Conservation (phyloP, 1,284 basidiomycete species). For the Takashimella koratensis region DNA sequence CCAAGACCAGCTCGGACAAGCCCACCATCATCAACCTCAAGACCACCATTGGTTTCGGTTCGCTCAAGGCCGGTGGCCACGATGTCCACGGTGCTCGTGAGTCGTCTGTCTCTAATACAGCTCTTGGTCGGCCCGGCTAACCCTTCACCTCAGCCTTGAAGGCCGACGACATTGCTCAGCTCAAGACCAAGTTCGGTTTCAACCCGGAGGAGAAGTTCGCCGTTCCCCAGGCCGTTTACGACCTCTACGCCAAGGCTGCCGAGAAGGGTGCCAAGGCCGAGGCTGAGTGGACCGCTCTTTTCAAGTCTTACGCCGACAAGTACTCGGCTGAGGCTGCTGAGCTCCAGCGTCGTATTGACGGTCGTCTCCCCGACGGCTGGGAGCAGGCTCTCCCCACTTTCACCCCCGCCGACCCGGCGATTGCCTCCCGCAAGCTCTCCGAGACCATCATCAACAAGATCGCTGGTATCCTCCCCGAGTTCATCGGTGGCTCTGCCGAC, state of each 20-base stretch:
- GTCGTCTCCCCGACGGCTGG: constrained; percentile 80
- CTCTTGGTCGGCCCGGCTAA: not conserved
- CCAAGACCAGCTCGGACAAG: constrained; percentile 70
- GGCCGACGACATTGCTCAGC: constrained; percentile 77
- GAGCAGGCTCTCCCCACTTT: constrained; percentile 75
- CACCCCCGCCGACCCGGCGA: constrained; percentile 72
- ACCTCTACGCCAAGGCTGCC: constrained; percentile 63
- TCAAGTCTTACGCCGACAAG: constrained; percentile 68
- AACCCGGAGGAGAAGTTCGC: constrained; percentile 74
- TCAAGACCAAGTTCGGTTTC: constrained; percentile 85
- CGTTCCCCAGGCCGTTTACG: constrained; percentile 71
- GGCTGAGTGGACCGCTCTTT: constrained; percentile 68
- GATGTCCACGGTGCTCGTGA: constrained; percentile 85
- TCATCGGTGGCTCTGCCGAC: constrained; percentile 87
- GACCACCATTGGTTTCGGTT: constrained; percentile 93
- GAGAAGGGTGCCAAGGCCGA: constrained; percentile 71
- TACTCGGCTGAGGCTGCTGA: constrained; percentile 82
- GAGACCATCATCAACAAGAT: constrained; percentile 82
- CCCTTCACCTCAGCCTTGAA: constrained; percentile 64
- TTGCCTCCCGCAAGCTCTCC: constrained; percentile 88
- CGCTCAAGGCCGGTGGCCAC: constrained; percentile 85
- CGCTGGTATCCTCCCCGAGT: constrained; percentile 71
- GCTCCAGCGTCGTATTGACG: constrained; percentile 75
- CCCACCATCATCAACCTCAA: constrained; percentile 81
- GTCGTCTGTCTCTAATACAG: constrained; percentile 30